phyloP scores from a whole-genome alignment of 1,284 basidiomycete genomes.

The Cystobasidiaceae sp. region DNA sequence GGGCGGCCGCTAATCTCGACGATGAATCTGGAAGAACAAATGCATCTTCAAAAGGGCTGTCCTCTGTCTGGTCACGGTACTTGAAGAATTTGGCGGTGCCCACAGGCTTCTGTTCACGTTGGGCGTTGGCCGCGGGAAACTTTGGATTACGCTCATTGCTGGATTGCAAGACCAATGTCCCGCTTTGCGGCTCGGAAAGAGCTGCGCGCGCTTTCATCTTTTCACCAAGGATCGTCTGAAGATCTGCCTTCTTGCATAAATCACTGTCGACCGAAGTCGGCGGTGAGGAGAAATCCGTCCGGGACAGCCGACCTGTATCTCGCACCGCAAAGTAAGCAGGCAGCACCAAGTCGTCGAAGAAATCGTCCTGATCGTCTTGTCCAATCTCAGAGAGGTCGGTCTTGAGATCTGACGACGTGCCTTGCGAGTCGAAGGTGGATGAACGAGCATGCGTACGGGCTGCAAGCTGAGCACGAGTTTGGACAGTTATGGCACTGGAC shows the following conservation, averaged over 20 bases:
- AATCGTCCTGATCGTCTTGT: constrained; percentile 58
- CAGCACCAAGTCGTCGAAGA: constrained; percentile 70
- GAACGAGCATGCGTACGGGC: constrained; percentile 56
- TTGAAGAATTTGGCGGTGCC: no score
- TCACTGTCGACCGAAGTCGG: constrained; percentile 56
- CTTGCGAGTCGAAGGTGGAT: constrained; percentile 57
- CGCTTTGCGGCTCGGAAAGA: neutral
- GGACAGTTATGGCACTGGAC: constrained; percentile 46
- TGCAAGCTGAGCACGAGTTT: constrained; percentile 64
- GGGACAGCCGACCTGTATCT: neutral
- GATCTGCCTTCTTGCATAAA: constrained; percentile 64
- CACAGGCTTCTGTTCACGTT: no score
- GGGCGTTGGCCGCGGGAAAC: neutral
- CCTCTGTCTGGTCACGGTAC: constrained; percentile 57
- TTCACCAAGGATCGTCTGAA: constrained; percentile 34
- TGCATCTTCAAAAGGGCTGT: constrained; percentile 74
- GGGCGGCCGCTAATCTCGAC: constrained; percentile 15
- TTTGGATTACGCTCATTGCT: no score
- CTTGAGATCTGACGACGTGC: neutral
- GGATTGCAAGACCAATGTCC: no score
- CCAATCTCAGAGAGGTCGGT: constrained; percentile 56
- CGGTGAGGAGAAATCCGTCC: neutral
- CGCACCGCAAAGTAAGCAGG: constrained; percentile 51
- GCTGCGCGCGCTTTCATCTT: constrained; percentile 32
- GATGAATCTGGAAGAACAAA: constrained; percentile 66